A percentile compares a stretch with the other conserved stretches of the same genome.
Conservation (phyloP, 169 alveolate genomes). For the Sarcocystis neurona region DNA sequence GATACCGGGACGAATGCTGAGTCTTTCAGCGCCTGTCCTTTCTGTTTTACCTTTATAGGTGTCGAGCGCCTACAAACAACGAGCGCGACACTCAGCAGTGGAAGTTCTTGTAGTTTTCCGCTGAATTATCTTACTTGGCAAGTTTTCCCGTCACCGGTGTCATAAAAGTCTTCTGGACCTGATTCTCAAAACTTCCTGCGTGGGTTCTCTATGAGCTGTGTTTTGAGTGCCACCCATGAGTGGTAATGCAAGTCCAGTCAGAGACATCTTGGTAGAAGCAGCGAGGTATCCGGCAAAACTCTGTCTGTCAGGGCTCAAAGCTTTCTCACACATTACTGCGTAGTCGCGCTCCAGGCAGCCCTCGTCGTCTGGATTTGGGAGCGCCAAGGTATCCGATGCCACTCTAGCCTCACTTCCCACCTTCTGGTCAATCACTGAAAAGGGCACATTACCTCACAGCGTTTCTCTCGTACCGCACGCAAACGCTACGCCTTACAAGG, state of each 20-base stretch:
- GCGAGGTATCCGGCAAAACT: too few relatives aligned
- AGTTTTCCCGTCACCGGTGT: constrained; percentile 21
- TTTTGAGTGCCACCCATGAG: too few relatives aligned
- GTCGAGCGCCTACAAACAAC: not conserved
- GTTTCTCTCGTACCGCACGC: not conserved
- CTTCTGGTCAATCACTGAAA: not conserved
- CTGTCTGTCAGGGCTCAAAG: not conserved
- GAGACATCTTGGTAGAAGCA: too few relatives aligned
- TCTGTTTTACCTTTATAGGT: not conserved
- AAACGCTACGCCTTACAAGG: not conserved
- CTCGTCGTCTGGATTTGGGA: constrained; percentile 34
- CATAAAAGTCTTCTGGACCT: constrained; percentile 30
- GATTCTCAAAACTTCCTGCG: too few relatives aligned
- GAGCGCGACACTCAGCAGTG: not conserved
- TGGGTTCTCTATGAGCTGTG: too few relatives aligned
- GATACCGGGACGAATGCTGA: too few relatives aligned
- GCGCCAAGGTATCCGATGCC: not conserved
- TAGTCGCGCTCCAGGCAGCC: constrained; percentile 30
- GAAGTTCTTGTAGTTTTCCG: not conserved
- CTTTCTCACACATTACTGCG: not conserved
- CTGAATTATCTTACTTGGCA: constrained; percentile 4
- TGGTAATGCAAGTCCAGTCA: too few relatives aligned
- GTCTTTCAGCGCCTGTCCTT: too few relatives aligned
- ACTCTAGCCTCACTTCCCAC: not conserved
- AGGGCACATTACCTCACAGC: not conserved